Base-by-base conservation (phyloP, 2,329 filamentous ascomycete genomes). In the Cercospora sp. region DNA sequence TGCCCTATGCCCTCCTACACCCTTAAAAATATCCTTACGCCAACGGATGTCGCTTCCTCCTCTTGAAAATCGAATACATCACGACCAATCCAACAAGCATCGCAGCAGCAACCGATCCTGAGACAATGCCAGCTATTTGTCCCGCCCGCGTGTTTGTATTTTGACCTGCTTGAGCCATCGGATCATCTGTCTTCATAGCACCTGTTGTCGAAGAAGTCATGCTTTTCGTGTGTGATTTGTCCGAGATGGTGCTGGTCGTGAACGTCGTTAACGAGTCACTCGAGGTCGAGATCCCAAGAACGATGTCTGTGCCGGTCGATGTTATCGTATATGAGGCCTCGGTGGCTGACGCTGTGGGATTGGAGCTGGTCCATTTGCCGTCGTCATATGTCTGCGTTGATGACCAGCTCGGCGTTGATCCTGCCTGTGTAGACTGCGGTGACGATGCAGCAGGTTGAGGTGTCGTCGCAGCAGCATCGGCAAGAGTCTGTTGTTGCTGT, bases 31-130 rank as follows among this genome's bases (percentile, higher is more conserved):
- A 28, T 53, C 10, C 48, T 61, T 20, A 48, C n/a, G 23, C 28
- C 60, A 48, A 48, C 1, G 42, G 26, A 48, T 48, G 39, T 16
- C 31, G 53, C 18, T 42, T 30, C 48, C 20, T 57, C 33, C 33
- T 64, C 51, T 58, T 64, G 13, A 20, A 28, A 1, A 57, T n/a
- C 4, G 57, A 30, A 10, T 33, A 31, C 62, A 36, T 31, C 30
- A 28, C 30, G 0, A 18, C 62, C 48, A 64, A n/a, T 1, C 31
- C 51, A 5, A 64, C 9, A 18, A 64, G n/a, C n/a, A 28, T 20
- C 18, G 62, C 51, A 28, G 45, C 62, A 26, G 62, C 62, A 18
- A 64, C 57, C 20, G 45, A 57, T 12, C 62, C 62, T 1, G 62
- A 31, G 6, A 64, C 33, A 9, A 64, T 64, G 0, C 62, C 62